phyloP scores from a whole-genome alignment of 176 grass and related monocot genomes.

The Paspalum vaginatum region DNA sequence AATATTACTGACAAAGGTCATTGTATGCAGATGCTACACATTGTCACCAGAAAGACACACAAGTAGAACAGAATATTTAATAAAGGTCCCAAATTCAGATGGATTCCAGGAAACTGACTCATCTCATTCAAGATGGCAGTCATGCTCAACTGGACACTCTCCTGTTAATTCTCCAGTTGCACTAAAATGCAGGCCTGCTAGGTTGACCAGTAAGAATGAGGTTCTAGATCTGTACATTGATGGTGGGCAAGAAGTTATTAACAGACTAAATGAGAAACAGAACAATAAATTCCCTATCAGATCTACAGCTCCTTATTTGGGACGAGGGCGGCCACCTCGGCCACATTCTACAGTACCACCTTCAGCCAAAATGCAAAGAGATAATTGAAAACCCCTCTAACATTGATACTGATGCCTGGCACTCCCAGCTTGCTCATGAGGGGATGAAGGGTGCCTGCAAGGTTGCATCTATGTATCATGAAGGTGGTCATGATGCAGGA shows the following conservation, averaged over 20 bases:
- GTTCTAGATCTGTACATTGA: constrained; percentile 59
- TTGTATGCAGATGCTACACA: constrained; percentile 40
- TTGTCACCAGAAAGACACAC: constrained; percentile 50
- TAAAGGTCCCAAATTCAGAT: constrained; percentile 34
- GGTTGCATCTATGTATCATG: constrained; percentile 22
- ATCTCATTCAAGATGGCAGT: constrained; percentile 60
- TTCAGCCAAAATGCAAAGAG: constrained; percentile 62
- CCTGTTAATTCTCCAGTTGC: constrained; percentile 54
- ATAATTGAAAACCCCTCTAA: constrained; percentile 37
- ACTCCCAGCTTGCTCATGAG: constrained; percentile 37
- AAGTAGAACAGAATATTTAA: constrained; percentile 35
- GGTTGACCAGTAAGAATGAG: constrained; percentile 51
- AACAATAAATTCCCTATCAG: constrained; percentile 33
- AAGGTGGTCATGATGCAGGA: constrained; percentile 25
- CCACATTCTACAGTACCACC: constrained; percentile 53
- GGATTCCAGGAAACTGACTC: constrained; percentile 45
- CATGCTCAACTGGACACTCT: constrained; percentile 59
- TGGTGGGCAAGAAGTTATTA: constrained; percentile 43
- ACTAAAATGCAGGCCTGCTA: constrained; percentile 54
- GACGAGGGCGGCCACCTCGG: constrained; percentile 51
- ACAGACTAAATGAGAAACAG: constrained; percentile 35
- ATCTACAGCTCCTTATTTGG: constrained; percentile 45
- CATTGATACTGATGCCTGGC: constrained; percentile 14
- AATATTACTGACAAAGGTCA: constrained; percentile 45
- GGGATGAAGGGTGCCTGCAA: constrained; percentile 24